These are phyloP conservation scores for Clonostachys sp. DNA, from an alignment of 2,329 filamentous ascomycete genomes.

Conservation along the genomic window DNA sequence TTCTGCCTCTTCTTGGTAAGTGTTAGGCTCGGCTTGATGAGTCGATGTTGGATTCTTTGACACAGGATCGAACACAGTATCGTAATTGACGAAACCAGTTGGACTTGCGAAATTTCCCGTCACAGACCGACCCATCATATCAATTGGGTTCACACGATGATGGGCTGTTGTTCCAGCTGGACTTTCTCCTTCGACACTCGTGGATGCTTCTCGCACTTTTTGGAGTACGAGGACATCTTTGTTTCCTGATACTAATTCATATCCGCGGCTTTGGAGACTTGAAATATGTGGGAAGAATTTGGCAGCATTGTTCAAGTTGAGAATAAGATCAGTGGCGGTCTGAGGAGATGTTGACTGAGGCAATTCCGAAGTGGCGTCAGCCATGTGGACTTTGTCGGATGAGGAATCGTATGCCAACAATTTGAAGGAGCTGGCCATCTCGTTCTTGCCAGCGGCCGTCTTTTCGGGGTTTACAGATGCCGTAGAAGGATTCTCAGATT, in stretches of 20 bases:
- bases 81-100: slow-evolving; percentile 62
- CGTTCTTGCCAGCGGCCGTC: background rate
- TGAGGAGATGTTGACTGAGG: slow-evolving; percentile 41
- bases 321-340: slow-evolving; percentile 55
- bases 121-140: slow-evolving; percentile 41
- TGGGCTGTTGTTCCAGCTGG: slow-evolving; percentile 1
- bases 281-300: slow-evolving; percentile 63
- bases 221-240: slow-evolving; percentile 64
- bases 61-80: slow-evolving; percentile 22
- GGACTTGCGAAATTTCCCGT: slow-evolving; percentile 59
- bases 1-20: slow-evolving; percentile 39
- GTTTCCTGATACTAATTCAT: slow-evolving; percentile 60
- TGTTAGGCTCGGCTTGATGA: slow-evolving; percentile 12
- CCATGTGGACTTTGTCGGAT: slow-evolving; percentile 51
- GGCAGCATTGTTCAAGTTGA: slow-evolving; percentile 55
- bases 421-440: slow-evolving; percentile 40
- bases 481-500: too few relatives aligned
- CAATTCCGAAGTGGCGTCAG: slow-evolving; percentile 55
- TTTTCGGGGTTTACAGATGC: background rate
- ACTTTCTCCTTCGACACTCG: background rate
- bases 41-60: slow-evolving; percentile 8
- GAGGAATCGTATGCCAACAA: slow-evolving; percentile 61
- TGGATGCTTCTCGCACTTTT: slow-evolving; percentile 36
- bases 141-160: slow-evolving; percentile 50
- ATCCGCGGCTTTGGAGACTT: slow-evolving; percentile 54